phyloP scores from a whole-genome alignment of 2,329 filamentous ascomycete genomes.

The Fusarium sp. region DNA sequence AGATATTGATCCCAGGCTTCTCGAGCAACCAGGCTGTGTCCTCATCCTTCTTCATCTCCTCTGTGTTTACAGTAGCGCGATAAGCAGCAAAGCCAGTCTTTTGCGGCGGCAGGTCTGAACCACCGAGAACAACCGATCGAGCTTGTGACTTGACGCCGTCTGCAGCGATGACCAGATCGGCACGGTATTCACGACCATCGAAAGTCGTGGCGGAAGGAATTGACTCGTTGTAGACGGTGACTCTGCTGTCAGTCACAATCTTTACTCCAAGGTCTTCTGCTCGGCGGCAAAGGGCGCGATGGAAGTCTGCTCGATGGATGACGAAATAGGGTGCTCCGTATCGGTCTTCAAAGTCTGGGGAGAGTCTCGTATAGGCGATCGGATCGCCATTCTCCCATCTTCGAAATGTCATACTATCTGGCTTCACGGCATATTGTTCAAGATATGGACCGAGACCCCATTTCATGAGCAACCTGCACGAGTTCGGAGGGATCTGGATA shows the following conservation, averaged over 20 bases:
- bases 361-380: background rate
- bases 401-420: slow-evolving; percentile 4
- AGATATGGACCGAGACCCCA: background rate
- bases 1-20: background rate
- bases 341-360: background rate
- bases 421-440: background rate
- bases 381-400: background rate
- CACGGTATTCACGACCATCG: background rate
- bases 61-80: background rate
- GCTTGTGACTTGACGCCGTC: slow-evolving; percentile 3
- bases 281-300: background rate
- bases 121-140: background rate
- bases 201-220: background rate
- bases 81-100: background rate
- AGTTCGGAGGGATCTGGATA: slow-evolving; percentile 2
- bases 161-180: background rate
- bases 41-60: background rate
- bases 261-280: background rate
- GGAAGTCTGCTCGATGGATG: background rate
- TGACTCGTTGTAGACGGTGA: background rate
- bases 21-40: background rate
- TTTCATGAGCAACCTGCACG: background rate
- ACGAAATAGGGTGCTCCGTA: background rate
- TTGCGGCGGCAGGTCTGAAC: background rate
- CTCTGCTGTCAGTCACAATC: background rate